Evolutionary conservation across 2,329 filamentous ascomycete genomes (phyloP), one percentile per base, ranked within the genome.

Genomic region (Trichophyton schoenleinii): DNA sequence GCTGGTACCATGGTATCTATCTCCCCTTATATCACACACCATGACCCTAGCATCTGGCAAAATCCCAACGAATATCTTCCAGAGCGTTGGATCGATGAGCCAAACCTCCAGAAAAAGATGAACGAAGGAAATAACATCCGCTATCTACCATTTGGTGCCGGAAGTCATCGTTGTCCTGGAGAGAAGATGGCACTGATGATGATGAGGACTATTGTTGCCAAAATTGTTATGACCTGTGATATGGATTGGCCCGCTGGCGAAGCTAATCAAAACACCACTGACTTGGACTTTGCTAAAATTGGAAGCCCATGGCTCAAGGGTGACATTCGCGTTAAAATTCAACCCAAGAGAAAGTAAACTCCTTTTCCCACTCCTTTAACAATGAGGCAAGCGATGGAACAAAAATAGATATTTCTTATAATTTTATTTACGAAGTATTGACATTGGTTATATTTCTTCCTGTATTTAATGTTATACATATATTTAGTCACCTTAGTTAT

Each of bases 291-390:
- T 49, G 59, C 57, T 13, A 64, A 64, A 28, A 64, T 63, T 31
- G 63, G 63, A n/a, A 64, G 63, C 49, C 63, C 63, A 4, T 64
- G 63, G 63, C 44, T 63, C 5, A 63, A 59, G 59, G 63, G 61
- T 42, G 63, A 63, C 18, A 58, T 62, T 9, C 53, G 59, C 25
- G 61, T 64, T 34, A 61, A 48, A n/a, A 61, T 64, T 42, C 60
- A 59, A 18, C 60, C 57, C 28, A 59, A 59, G 28, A 38, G 11
- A 11, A 25, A 59, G 31, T 46, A 58, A 11, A 31, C 34, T 18
- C 31, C 4, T 34, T 25, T 31, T 2, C 22, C 13, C 22, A 31
- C n/a, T 5, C 15, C 2, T 25, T 31, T 4, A 28, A n/a, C 22
- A 1, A n/a, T n/a, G 28, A 13, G 22, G n/a, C 41, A 3, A 44